A percentile compares a stretch with the other conserved stretches of the same genome.
These are phyloP conservation scores for Leucoagaricus sp. DNA, from an alignment of 1,284 basidiomycete species.

Conservation along the genomic window DNA sequence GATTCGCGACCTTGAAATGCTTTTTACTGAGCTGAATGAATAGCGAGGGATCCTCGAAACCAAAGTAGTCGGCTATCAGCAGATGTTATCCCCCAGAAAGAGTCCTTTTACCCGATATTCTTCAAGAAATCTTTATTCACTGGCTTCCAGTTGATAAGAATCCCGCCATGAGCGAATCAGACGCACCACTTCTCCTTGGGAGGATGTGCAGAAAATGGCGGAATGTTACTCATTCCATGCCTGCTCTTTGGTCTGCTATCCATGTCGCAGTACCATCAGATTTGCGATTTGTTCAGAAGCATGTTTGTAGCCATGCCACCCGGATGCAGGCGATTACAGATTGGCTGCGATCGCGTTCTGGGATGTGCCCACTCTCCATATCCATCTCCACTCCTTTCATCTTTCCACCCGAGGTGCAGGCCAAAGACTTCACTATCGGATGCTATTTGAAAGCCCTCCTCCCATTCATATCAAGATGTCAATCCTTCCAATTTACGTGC, in stretches of 20 bases:
- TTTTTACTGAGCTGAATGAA: neutral
- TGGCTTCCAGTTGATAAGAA: slow-evolving; percentile 11
- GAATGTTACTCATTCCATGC: slow-evolving; percentile 2
- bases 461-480: neutral
- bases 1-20: neutral
- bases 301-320: neutral
- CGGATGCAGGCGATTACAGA: slow-evolving; percentile 24
- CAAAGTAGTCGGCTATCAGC: neutral
- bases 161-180: slow-evolving; percentile 5
- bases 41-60: neutral
- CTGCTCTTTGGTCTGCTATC: slow-evolving; percentile 12
- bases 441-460: neutral
- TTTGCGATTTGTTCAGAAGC: neutral
- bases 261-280: slow-evolving; percentile 11
- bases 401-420: neutral
- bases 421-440: neutral
- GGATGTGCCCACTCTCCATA: slow-evolving; percentile 25
- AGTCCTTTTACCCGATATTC: slow-evolving; percentile 12
- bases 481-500: neutral
- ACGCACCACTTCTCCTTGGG: slow-evolving; percentile 14
- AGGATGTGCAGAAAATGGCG: slow-evolving; percentile 14
- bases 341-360: slow-evolving; percentile 30
- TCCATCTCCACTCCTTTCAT: slow-evolving; percentile 17
- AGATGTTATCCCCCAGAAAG: neutral
- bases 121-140: slow-evolving; percentile 14